A percentile compares a stretch with the other conserved stretches of the same genome.
Conservation (phyloP, 1,284 basidiomycete species). For the Marasmius tenuissimus region DNA sequence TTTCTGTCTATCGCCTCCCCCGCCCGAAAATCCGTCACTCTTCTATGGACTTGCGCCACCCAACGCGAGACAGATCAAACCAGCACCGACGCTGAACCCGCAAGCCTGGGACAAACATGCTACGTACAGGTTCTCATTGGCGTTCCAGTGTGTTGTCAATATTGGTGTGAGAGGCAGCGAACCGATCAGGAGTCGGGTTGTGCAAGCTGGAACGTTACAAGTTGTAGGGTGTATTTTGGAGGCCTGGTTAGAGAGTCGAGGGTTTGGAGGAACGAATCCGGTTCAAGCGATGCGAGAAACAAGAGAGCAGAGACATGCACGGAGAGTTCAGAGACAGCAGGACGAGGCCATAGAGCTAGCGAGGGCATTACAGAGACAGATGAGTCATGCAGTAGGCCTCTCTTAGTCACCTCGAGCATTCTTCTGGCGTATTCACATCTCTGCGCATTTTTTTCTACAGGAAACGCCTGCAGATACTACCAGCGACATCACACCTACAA, state of each 20-base stretch:
- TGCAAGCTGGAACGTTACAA: constrained; percentile 94
- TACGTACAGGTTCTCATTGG: constrained; percentile 84
- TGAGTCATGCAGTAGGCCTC: constrained; percentile 24
- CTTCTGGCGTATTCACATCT: neutral
- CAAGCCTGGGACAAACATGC: constrained; percentile 78
- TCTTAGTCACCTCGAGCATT: neutral
- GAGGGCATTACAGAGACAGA: constrained; percentile 55
- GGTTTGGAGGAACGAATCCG: constrained; percentile 60
- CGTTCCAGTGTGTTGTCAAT: constrained; percentile 97
- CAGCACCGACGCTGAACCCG: constrained; percentile 62
- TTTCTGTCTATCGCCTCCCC: constrained; percentile 77
- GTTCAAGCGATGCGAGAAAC: constrained; percentile 62
- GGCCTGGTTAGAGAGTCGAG: constrained; percentile 85
- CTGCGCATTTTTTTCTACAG: neutral
- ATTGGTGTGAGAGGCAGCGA: constrained; percentile 98
- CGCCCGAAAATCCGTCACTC: constrained; percentile 68
- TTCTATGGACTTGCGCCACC: constrained; percentile 75
- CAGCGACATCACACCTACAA: constrained; percentile 17
- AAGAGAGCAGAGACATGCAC: constrained; percentile 65
- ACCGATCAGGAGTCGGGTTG: constrained; percentile 87
- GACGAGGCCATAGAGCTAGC: constrained; percentile 60
- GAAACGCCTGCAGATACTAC: constrained; percentile 17
- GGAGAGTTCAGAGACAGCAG: constrained; percentile 52
- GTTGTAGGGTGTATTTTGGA: constrained; percentile 95
- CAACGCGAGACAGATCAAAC: constrained; percentile 50